Evolutionary conservation across 2,329 filamentous ascomycete genomes (phyloP).

Genomic region (Cadophora sp.): DNA sequence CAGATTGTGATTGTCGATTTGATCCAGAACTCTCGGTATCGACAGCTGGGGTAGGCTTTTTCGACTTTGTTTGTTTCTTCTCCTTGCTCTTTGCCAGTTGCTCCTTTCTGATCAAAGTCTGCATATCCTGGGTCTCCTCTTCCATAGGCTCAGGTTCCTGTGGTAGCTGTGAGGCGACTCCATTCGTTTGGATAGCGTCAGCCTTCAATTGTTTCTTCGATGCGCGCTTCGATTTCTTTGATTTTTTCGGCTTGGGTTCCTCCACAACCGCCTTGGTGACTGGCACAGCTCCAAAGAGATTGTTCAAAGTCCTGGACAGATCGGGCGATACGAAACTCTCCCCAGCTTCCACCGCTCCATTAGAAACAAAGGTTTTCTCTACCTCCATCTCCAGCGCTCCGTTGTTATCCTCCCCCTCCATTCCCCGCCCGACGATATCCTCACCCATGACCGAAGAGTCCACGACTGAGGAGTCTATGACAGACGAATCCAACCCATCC

Average conservation of each 20-base stretch:
- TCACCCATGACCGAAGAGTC: conserved; percentile 13
- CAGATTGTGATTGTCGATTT: neutral
- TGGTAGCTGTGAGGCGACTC: neutral
- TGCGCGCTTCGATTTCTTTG: neutral
- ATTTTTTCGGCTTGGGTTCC: neutral
- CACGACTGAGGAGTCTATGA: conserved; percentile 8
- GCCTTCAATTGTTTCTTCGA: conserved; percentile 4
- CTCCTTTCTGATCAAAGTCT: conserved; percentile 7
- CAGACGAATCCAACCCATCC: conserved; percentile 3
- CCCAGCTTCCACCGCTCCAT: neutral
- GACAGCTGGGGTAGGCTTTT: neutral
- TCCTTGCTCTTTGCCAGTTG: conserved; percentile 13
- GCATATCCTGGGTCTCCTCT: conserved; percentile 19
- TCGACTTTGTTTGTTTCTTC: neutral
- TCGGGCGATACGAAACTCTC: neutral
- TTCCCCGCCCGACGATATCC: neutral
- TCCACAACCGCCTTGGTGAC: neutral
- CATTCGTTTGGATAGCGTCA: neutral
- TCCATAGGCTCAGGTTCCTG: conserved; percentile 5
- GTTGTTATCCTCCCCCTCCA: neutral
- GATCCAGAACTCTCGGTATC: conserved; percentile 2
- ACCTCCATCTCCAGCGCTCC: neutral
- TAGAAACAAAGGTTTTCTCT: neutral
- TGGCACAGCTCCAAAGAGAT: neutral
- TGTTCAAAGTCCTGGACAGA: conserved; percentile 3